Percentiles rank a stretch among this genome's conserved stretches.
These are phyloP conservation scores for Rhodosporidiobolus odoratus DNA, from an alignment of 768 basidiomycete genomes.

Conservation along the genomic window DNA sequence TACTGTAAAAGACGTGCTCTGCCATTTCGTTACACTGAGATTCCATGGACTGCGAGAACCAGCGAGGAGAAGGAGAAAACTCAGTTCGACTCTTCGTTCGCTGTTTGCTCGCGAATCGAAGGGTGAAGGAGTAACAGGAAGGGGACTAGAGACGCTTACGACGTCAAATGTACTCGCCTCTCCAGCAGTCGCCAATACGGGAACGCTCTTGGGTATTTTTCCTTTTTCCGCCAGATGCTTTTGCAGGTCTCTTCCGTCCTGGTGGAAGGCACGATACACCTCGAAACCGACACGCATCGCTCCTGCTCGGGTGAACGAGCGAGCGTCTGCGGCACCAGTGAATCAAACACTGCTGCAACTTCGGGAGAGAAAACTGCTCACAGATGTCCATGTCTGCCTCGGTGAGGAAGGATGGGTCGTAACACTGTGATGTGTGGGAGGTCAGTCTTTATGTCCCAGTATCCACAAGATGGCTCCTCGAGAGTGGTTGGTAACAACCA, in stretches of 20 bases:
- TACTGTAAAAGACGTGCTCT: slow-evolving; percentile 29
- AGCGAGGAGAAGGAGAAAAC: neutral
- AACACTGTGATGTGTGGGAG: neutral
- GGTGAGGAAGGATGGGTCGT: slow-evolving; percentile 35
- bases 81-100: neutral
- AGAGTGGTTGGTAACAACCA: too few species aligned
- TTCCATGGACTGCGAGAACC: slow-evolving; percentile 13
- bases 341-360: neutral
- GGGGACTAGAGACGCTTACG: neutral
- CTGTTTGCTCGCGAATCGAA: neutral
- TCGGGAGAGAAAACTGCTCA: neutral
- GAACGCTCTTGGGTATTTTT: neutral
- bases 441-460: too few species aligned
- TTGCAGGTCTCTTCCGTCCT: neutral
- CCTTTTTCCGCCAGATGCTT: neutral
- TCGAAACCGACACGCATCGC: slow-evolving; percentile 39
- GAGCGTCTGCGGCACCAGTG: slow-evolving; percentile 13
- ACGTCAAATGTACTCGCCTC: neutral
- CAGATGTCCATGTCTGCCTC: slow-evolving; percentile 23
- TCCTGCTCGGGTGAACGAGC: slow-evolving; percentile 33
- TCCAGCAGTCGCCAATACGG: neutral
- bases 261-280: slow-evolving; percentile 37
- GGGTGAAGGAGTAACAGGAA: neutral
- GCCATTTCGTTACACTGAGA: slow-evolving; percentile 29
- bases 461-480: too few species aligned